phyloP scores from a whole-genome alignment of 1,284 basidiomycete species.

The Heterobasidion irregulare region DNA sequence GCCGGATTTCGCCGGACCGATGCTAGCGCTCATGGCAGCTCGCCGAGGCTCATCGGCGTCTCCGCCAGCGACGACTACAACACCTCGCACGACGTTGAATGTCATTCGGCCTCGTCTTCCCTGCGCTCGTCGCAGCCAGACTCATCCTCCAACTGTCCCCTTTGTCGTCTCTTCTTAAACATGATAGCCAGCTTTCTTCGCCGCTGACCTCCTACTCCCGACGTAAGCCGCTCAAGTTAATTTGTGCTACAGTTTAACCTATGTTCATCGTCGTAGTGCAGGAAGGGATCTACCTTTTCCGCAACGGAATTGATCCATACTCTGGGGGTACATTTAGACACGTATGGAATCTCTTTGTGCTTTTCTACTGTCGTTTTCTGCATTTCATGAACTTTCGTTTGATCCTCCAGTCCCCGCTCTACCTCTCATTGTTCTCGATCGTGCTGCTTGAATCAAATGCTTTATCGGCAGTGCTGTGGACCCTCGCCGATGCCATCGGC shows the following conservation, averaged over 20 bases:
- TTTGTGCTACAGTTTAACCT: neutral
- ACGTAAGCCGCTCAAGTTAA: conserved; percentile 24
- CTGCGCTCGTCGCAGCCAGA: conserved; percentile 33
- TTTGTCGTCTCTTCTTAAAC: conserved; percentile 37
- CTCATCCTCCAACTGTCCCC: conserved; percentile 41
- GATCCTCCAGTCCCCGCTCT: conserved; percentile 63
- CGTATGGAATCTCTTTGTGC: conserved; percentile 33
- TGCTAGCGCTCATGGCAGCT: no score
- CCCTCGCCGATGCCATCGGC: conserved; percentile 53
- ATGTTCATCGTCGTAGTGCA: conserved; percentile 44
- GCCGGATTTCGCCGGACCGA: no score
- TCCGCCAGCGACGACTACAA: neutral
- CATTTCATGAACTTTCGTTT: no score
- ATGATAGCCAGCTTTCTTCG: conserved; percentile 73
- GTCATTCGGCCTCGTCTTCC: conserved; percentile 21
- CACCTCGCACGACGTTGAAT: conserved; percentile 7
- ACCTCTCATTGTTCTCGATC: conserved; percentile 71
- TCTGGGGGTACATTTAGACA: conserved; percentile 79
- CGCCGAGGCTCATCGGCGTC: no score
- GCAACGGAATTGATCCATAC: conserved; percentile 75
- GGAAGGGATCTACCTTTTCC: conserved; percentile 78
- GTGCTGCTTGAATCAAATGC: conserved; percentile 44
- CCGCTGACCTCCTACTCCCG: conserved; percentile 71
- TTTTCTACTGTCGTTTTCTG: no score
- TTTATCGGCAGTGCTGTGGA: conserved; percentile 60